Evolutionary conservation across 73 alveolate genomes (phyloP).

Genomic region (Blepharisma stoltei): DNA sequence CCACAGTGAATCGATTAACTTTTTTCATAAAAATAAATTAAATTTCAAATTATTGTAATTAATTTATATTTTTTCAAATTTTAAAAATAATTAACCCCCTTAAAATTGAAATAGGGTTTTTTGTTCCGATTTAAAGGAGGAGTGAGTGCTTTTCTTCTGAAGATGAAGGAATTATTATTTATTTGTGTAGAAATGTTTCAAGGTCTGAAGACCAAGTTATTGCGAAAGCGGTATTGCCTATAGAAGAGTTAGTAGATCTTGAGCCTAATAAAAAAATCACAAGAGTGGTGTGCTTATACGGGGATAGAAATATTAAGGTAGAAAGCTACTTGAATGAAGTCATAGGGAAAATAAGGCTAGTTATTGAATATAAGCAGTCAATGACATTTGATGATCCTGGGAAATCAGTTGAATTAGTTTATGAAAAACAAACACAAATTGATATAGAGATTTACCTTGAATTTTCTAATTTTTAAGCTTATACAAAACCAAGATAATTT

Average conservation of each 20-base stretch:
- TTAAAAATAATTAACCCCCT: too few species aligned
- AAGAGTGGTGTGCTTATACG: slow-evolving; percentile 6
- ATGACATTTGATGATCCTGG: not conserved
- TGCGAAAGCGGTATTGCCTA: slow-evolving; percentile 16
- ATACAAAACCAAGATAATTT: too few species aligned
- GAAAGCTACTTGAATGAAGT: not conserved
- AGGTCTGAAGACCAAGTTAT: not conserved
- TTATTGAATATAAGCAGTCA: not conserved
- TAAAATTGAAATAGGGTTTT: too few species aligned
- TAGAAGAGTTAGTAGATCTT: slow-evolving; percentile 2
- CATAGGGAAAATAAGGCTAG: not conserved
- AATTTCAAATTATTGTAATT: too few species aligned
- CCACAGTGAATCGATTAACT: too few species aligned
- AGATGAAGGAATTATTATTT: slow-evolving; percentile 17
- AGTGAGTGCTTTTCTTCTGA: not conserved
- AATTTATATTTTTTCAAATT: too few species aligned
- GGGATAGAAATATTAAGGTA: not conserved
- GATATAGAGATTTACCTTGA: too few species aligned
- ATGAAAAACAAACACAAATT: slow-evolving; percentile 26
- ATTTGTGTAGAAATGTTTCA: not conserved
- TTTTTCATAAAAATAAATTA: too few species aligned
- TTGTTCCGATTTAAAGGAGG: too few species aligned
- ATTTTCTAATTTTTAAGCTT: too few species aligned
- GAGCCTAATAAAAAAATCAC: not conserved
- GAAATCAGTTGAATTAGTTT: slow-evolving; percentile 3